Evolutionary conservation across 2,329 filamentous ascomycete genomes (phyloP).

Genomic region (Xylaria sp.): DNA sequence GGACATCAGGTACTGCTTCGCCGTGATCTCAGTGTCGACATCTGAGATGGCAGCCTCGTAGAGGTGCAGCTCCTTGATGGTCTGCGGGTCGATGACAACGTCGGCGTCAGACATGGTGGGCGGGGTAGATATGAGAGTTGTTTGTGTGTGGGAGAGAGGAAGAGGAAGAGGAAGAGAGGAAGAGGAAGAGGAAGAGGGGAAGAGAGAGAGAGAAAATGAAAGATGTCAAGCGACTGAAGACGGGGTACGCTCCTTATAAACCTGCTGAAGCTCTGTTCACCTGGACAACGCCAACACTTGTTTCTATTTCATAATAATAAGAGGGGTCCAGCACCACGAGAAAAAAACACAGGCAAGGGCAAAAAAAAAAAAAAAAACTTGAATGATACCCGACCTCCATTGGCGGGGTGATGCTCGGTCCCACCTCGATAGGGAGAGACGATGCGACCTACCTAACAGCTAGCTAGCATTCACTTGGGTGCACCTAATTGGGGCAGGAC

Average conservation of each 20-base stretch:
- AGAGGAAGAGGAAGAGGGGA: neutral
- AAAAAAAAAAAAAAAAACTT: conserved; percentile 33
- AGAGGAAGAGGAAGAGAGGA: neutral
- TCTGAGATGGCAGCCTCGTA: conserved; percentile 47
- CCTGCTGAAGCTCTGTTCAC: conserved; percentile 23
- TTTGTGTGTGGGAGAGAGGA: neutral
- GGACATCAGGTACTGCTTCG: conserved; percentile 48
- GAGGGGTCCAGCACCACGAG: conserved; percentile 25
- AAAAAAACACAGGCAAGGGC: conserved; percentile 13
- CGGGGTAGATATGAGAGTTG: conserved; percentile 1
- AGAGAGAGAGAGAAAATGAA: conserved; percentile 15
- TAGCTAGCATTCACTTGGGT: conserved; percentile 2
- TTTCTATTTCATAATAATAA: conserved; percentile 33
- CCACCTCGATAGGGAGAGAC: conserved; percentile 24
- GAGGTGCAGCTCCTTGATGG: conserved; percentile 50
- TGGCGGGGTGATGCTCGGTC: conserved; percentile 33
- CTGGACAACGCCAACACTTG: conserved; percentile 33
- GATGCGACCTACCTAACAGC: conserved; percentile 15
- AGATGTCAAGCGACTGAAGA: conserved; percentile 15
- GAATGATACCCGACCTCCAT: conserved; percentile 29
- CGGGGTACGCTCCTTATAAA: conserved; percentile 32
- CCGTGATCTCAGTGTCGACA: conserved; percentile 48
- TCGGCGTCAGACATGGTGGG: conserved; percentile 48
- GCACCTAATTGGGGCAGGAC: conserved; percentile 19
- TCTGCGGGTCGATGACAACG: conserved; percentile 45